Percentiles rank a stretch among this genome's conserved stretches.
These are phyloP conservation scores for Jatropha podagrica DNA, from an alignment of 441 rosid species.

Conservation along the genomic window DNA sequence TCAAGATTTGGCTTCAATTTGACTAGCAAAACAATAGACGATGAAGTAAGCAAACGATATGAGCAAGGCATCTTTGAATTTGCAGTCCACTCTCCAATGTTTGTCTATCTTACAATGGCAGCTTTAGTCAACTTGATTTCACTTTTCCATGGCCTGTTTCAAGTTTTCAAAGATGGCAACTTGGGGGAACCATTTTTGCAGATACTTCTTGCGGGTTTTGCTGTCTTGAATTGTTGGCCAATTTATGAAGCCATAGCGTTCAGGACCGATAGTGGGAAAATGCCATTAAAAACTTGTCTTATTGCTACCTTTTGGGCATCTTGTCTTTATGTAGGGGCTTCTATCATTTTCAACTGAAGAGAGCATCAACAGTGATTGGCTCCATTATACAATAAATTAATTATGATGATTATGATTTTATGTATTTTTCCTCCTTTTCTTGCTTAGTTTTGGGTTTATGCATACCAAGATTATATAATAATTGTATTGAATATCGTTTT, in stretches of 20 bases:
- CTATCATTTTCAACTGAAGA: constrained; percentile 10
- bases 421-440: no score
- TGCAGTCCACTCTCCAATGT: constrained; percentile 50
- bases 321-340: constrained; percentile 31
- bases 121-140: constrained; percentile 45
- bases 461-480: no score
- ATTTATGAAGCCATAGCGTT: constrained; percentile 54
- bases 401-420: no score
- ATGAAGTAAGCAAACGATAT: constrained; percentile 45
- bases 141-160: constrained; percentile 29
- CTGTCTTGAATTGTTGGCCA: constrained; percentile 47
- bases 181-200: constrained; percentile 32
- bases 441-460: no score
- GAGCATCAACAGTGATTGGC: no score
- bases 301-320: constrained; percentile 28
- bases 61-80: constrained; percentile 48
- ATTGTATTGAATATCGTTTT: no score
- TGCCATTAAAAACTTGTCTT: constrained; percentile 34
- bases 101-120: constrained; percentile 37
- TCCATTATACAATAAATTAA: no score
- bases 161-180: not conserved
- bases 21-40: constrained; percentile 45
- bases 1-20: constrained; percentile 40
- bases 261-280: constrained; percentile 51
- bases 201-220: constrained; percentile 40